Base-by-base conservation (phyloP, 2,329 filamentous ascomycete species). In the Colletotrichum sp. region DNA sequence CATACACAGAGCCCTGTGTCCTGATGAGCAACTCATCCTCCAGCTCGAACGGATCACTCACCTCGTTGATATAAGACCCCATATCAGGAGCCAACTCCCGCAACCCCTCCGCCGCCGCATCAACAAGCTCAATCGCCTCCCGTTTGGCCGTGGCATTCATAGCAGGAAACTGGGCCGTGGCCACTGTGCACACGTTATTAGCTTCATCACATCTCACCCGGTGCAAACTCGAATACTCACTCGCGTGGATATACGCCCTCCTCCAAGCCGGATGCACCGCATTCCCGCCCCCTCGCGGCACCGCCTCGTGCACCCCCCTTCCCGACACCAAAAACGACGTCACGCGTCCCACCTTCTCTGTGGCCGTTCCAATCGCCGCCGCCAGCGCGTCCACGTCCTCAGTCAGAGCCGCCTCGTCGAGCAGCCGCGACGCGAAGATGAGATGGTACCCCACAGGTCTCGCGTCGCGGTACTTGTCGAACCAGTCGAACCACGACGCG, bases 251-350 rank as follows among this genome's bases (percentile, higher is more conserved):
- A 1, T 83, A 79, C 3, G 86, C 84, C 4, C 82, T 82, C 62
- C 89, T 83, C 88, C 88, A 90, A 1, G 88, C 88, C 6, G 88
- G 87, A 77, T 88, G 88, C 57, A 89, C 83, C 5, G 87, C 85
- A 8, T 85, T 88, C 88, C 86, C 82, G 0, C 87, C 88, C 0
- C 88, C 88, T 21, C 85, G 80, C 0, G 88, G 87, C 36, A 82
- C 80, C 3, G 87, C 88, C 57, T 89, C 79, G 0, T 83, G 81
- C 1, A 89, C 84, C 1, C 86, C 89, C 39, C 86, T 85, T 0
- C 89, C 88, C 3, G 84, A 82, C 0, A 90, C 86, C 5, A 89
- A 77, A 71, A 83, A 87, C 0, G 83, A 83, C 1, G 83, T 81
- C n/a, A 86, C 78, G 0, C 75, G 69, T 1, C 82, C 82, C 0